Percentiles rank a stretch among this genome's conserved stretches.
phyloP scores from a whole-genome alignment of 2,329 filamentous ascomycete species.

The Aspergillus sergii region DNA sequence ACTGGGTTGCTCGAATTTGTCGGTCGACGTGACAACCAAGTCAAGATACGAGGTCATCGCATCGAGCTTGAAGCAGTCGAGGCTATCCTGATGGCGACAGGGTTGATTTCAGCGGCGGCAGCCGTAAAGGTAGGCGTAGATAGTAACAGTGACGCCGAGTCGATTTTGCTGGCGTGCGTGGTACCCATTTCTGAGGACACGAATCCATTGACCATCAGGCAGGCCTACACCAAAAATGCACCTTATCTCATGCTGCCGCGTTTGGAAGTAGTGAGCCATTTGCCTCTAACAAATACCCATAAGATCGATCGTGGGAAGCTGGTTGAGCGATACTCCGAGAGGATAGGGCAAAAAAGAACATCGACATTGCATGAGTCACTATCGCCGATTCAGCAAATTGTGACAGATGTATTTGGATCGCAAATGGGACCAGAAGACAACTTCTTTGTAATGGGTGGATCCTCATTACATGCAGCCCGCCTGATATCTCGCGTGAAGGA shows the following conservation, averaged over 20 bases:
- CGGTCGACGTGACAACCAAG: slow-evolving; percentile 76
- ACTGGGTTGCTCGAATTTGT: slow-evolving; percentile 69
- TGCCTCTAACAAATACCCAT: slow-evolving; percentile 72
- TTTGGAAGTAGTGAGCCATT: slow-evolving; percentile 64
- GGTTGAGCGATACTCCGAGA: slow-evolving; percentile 9
- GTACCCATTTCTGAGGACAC: slow-evolving; percentile 36
- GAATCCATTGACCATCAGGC: background rate
- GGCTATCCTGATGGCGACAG: slow-evolving; percentile 51
- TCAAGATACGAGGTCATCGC: slow-evolving; percentile 88
- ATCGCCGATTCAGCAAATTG: background rate
- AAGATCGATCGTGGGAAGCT: slow-evolving; percentile 55
- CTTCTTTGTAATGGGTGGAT: slow-evolving; percentile 26
- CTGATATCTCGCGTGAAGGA: slow-evolving; percentile 22
- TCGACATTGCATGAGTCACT: background rate
- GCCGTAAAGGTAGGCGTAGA: background rate
- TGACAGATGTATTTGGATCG: slow-evolving; percentile 1
- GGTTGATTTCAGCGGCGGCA: background rate
- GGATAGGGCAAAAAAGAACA: background rate
- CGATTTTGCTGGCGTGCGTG: slow-evolving; percentile 22
- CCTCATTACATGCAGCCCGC: slow-evolving; percentile 23
- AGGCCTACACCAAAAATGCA: background rate
- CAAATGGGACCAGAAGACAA: slow-evolving; percentile 14
- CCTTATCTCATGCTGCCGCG: slow-evolving; percentile 62
- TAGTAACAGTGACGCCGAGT: background rate
- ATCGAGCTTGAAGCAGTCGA: slow-evolving; percentile 90